These are phyloP conservation scores for Aureobasidium pullulans DNA, from an alignment of 2,329 filamentous ascomycete genomes.

Conservation along the genomic window DNA sequence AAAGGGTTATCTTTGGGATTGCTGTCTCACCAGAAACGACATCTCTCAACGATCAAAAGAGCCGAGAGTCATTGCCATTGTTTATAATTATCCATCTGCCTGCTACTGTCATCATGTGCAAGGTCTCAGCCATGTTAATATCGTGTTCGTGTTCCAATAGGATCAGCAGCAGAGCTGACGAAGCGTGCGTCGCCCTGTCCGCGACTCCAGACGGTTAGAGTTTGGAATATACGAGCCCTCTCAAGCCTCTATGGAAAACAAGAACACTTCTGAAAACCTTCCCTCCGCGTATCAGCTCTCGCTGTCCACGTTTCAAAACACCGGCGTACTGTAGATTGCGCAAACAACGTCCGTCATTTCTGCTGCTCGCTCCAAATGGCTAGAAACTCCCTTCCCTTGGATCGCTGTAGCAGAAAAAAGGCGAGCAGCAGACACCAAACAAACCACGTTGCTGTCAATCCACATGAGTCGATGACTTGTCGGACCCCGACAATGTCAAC, in stretches of 20 bases:
- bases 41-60: neutral
- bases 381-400: neutral
- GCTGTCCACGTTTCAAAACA: constrained; percentile 1
- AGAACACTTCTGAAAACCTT: neutral
- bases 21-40: neutral
- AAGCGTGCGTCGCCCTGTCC: neutral
- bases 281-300: neutral
- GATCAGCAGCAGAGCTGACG: constrained; percentile 1
- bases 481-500: neutral
- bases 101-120: neutral
- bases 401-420: neutral
- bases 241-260: neutral
- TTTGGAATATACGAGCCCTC: neutral
- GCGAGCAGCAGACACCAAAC: neutral
- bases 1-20: neutral
- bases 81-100: neutral
- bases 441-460: neutral
- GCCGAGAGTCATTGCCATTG: neutral
- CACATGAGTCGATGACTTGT: neutral
- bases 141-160: neutral
- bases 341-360: neutral
- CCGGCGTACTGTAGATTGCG: neutral
- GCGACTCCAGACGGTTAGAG: neutral
- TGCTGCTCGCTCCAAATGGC: neutral
- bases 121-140: neutral